These are phyloP conservation scores for Omphalea diandra DNA, from an alignment of 441 rosid species.

Conservation along the genomic window DNA sequence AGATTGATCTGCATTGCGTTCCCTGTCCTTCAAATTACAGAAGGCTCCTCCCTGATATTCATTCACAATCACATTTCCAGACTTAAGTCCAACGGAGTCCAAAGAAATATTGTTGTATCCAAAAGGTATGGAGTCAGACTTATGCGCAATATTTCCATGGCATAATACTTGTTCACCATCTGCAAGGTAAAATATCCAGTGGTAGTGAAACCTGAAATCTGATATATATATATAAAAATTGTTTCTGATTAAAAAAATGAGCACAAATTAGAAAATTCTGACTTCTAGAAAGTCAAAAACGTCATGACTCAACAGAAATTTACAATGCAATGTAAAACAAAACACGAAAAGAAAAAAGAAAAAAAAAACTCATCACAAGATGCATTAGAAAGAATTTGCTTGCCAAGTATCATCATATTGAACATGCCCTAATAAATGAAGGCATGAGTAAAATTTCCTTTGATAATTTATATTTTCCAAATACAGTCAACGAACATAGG, in stretches of 20 bases:
- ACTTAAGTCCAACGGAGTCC: conserved; percentile 32
- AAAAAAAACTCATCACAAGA: neutral
- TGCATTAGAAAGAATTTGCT: conserved; percentile 2
- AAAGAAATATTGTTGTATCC: conserved; percentile 35
- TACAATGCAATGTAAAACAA: neutral
- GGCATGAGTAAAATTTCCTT: neutral
- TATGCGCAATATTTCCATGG: conserved; percentile 34
- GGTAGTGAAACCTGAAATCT: neutral
- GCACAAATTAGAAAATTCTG: neutral
- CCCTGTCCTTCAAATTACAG: conserved; percentile 26
- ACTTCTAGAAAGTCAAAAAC: neutral
- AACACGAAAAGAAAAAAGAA: neutral
- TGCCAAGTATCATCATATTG: neutral
- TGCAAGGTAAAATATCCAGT: conserved; percentile 29
- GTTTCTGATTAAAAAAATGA: neutral
- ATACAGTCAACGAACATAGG: neutral
- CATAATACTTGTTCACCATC: conserved; percentile 44
- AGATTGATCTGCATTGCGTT: conserved; percentile 25
- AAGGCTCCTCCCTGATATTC: conserved; percentile 28
- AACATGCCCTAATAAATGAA: neutral
- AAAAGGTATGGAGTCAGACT: conserved; percentile 34
- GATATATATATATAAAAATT: neutral
- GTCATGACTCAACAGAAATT: neutral
- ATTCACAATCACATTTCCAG: conserved; percentile 30
- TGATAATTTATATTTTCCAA: neutral